Conservation (phyloP, 2,329 filamentous ascomycete genomes). For the Colletotrichum brevisporum region DNA sequence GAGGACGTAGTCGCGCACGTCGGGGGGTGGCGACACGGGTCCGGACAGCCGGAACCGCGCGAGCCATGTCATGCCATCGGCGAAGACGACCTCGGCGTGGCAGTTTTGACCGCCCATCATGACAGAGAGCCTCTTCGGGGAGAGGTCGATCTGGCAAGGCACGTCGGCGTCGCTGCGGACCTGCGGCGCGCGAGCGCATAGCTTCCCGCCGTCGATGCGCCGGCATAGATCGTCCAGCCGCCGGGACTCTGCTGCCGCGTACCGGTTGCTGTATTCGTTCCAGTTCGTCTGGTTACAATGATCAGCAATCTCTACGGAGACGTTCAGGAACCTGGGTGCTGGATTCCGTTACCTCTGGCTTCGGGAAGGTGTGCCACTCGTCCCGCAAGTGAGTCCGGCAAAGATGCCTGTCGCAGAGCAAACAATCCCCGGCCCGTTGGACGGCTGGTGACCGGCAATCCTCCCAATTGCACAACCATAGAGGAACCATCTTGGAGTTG, state of each 20-base stretch:
- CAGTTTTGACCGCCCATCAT: slow-evolving; percentile 48
- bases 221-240: slow-evolving; percentile 40
- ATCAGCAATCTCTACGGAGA: slow-evolving; percentile 16
- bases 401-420: slow-evolving; percentile 45
- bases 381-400: slow-evolving; percentile 44
- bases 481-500: not conserved
- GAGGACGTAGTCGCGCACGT: slow-evolving; percentile 45
- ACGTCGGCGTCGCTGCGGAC: slow-evolving; percentile 38
- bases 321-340: not conserved
- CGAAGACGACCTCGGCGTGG: slow-evolving; percentile 47
- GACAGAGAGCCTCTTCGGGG: slow-evolving; percentile 38
- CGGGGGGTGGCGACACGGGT: slow-evolving; percentile 42
- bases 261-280: slow-evolving; percentile 36
- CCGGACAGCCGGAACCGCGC: slow-evolving; percentile 44
- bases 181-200: slow-evolving; percentile 42
- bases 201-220: slow-evolving; percentile 40
- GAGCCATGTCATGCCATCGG: slow-evolving; percentile 46
- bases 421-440: slow-evolving; percentile 45
- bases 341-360: slow-evolving; percentile 40
- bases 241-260: slow-evolving; percentile 41
- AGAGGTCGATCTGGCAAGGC: slow-evolving; percentile 43
- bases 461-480: slow-evolving; percentile 11
- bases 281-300: slow-evolving; percentile 37
- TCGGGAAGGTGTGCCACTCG: not conserved
- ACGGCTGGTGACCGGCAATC: slow-evolving; percentile 40